A percentile compares a stretch with the other conserved stretches of the same genome.
Conservation (phyloP, 2,329 filamentous ascomycete genomes). For the Xylariomycetidae sp. region DNA sequence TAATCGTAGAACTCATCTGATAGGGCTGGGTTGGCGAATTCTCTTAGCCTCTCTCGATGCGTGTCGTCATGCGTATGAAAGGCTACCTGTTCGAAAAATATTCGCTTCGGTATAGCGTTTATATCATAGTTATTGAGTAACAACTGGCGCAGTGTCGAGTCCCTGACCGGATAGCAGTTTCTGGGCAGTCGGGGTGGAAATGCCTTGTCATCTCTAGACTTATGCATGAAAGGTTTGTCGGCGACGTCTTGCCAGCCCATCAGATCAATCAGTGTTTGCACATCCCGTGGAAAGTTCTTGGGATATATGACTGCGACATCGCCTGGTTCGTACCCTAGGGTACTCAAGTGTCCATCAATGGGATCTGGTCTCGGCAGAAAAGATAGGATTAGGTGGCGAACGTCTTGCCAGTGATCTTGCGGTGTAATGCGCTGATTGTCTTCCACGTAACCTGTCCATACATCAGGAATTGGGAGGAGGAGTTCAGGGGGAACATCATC, state of each 20-base stretch:
- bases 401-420: constrained; percentile 82
- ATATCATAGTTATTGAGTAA: constrained; percentile 84
- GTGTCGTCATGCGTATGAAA: constrained; percentile 67
- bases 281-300: constrained; percentile 79
- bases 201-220: constrained; percentile 8
- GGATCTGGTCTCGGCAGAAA: constrained; percentile 23
- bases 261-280: constrained; percentile 69
- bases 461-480: constrained; percentile 53
- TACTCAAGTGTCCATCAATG: constrained; percentile 22
- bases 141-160: constrained; percentile 65
- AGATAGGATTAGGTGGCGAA: constrained; percentile 69
- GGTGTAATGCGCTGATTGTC: constrained; percentile 74
- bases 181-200: constrained; percentile 15
- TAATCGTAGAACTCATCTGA: constrained; percentile 96
- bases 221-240: constrained; percentile 56
- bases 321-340: constrained; percentile 56
- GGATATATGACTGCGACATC: constrained; percentile 80
- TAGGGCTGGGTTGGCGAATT: constrained; percentile 75
- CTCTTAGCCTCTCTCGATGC: constrained; percentile 76
- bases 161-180: constrained; percentile 31
- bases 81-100: constrained; percentile 75
- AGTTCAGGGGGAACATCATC: constrained; percentile 18
- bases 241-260: constrained; percentile 76
- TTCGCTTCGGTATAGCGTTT: constrained; percentile 79
- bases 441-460: constrained; percentile 53